Evolutionary conservation across 108 stramenopile genomes (phyloP).

Genomic region (Craspedostauros australis): DNA sequence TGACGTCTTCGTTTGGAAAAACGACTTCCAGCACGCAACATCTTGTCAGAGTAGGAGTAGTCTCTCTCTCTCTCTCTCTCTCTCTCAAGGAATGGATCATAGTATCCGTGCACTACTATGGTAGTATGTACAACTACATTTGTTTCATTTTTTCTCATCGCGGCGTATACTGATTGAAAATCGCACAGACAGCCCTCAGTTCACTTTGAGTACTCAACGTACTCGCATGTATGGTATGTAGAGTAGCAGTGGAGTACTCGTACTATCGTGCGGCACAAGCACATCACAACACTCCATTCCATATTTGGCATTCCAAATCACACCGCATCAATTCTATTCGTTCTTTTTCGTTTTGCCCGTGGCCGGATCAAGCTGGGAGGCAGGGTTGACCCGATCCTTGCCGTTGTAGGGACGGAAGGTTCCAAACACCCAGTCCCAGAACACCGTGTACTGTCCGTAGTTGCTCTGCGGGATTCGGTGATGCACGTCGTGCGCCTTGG

Average conservation of each 20-base stretch:
- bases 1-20: too few relatives aligned
- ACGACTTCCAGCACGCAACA: too few relatives aligned
- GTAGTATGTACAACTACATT: neutral
- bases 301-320: neutral
- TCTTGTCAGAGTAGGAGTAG: too few relatives aligned
- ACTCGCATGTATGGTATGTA: too few relatives aligned
- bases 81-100: too few relatives aligned
- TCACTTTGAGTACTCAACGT: too few relatives aligned
- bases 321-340: neutral
- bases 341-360: conserved; percentile 30
- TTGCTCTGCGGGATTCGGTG: conserved; percentile 95
- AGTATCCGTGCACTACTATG: neutral
- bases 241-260: too few relatives aligned
- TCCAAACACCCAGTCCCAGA: conserved; percentile 92
- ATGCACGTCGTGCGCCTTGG: conserved; percentile 93
- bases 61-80: too few relatives aligned
- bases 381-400: conserved; percentile 72
- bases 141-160: too few relatives aligned
- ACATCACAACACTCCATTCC: neutral
- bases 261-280: neutral
- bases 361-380: conserved; percentile 67
- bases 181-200: too few relatives aligned
- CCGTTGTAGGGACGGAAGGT: conserved; percentile 69
- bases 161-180: too few relatives aligned
- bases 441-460: conserved; percentile 96